These are phyloP conservation scores for Syzygium syzygioides DNA, from an alignment of 441 rosid species.

Conservation along the genomic window DNA sequence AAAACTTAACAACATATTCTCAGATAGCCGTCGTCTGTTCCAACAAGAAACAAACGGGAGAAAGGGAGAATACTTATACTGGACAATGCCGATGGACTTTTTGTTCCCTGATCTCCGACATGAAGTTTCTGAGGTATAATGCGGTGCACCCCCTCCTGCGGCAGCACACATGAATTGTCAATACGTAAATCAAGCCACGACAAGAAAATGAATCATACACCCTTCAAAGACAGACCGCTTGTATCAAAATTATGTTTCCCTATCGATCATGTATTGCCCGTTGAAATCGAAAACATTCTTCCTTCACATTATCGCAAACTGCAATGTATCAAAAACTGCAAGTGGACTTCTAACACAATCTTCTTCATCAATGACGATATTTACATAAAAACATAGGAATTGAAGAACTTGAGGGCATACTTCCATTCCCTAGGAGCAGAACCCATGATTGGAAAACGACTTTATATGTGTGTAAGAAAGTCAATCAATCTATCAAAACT, in stretches of 20 bases:
- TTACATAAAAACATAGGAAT: not conserved
- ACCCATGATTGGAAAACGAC: not conserved
- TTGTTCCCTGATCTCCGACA: slow-evolving; percentile 44
- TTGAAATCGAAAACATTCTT: not conserved
- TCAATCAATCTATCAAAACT: not conserved
- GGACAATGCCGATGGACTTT: slow-evolving; percentile 58
- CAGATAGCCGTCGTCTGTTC: slow-evolving; percentile 81
- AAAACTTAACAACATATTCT: slow-evolving; percentile 59
- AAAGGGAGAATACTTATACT: slow-evolving; percentile 68
- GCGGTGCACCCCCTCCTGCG: slow-evolving; percentile 63
- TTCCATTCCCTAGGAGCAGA: not conserved
- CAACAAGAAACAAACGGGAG: slow-evolving; percentile 75
- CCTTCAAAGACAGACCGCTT: not conserved
- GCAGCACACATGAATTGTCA: not conserved
- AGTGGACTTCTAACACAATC: not conserved
- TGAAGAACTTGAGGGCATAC: not conserved
- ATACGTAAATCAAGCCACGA: not conserved
- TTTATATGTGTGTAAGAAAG: not conserved
- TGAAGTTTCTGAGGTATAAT: slow-evolving; percentile 65
- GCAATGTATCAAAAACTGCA: not conserved
- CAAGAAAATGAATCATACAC: not conserved
- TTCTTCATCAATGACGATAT: not conserved
- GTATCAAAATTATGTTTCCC: not conserved
- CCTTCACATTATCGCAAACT: not conserved
- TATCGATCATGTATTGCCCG: not conserved